Percentiles rank a stretch among this genome's conserved stretches.
Evolutionary conservation across 2,329 filamentous ascomycete species (phyloP).

Genomic region (Rachicladosporium sp.): DNA sequence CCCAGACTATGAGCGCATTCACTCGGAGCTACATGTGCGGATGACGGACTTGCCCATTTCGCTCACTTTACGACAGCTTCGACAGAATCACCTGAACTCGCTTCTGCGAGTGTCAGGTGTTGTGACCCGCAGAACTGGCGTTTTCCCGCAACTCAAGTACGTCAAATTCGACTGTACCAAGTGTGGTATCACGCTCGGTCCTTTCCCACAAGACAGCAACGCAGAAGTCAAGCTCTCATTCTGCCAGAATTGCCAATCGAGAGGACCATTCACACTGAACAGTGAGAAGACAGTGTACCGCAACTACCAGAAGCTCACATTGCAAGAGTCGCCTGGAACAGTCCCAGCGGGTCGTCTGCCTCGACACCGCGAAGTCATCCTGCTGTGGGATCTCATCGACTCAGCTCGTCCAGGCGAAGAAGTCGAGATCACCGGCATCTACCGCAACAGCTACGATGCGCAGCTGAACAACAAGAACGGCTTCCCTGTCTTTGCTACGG

Average conservation of each 20-base stretch:
- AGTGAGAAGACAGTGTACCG: conserved; percentile 96
- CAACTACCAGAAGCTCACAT: conserved; percentile 94
- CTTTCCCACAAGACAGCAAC: conserved; percentile 95
- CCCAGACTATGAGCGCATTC: conserved; percentile 93
- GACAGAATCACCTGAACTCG: conserved; percentile 92
- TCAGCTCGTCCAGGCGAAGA: conserved; percentile 94
- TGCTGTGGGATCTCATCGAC: conserved; percentile 95
- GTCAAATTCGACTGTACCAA: conserved; percentile 96
- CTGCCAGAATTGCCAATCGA: conserved; percentile 92
- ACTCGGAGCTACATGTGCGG: conserved; percentile 93
- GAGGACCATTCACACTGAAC: conserved; percentile 89
- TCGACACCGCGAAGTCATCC: conserved; percentile 82
- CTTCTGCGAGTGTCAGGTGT: conserved; percentile 89
- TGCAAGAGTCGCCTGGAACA: conserved; percentile 93
- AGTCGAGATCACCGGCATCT: conserved; percentile 91
- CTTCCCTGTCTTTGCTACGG: conserved; percentile 95
- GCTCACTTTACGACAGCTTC: conserved; percentile 87
- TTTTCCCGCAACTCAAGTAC: conserved; percentile 96
- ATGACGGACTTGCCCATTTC: conserved; percentile 90
- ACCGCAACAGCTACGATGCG: conserved; percentile 96
- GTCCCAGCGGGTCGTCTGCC: conserved; percentile 92
- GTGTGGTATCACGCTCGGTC: conserved; percentile 80
- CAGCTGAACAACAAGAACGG: conserved; percentile 97
- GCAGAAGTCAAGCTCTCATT: conserved; percentile 92
- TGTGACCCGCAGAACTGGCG: conserved; percentile 83